Base-by-base conservation (phyloP, 805 yeast species). In the Teunomyces lycoperdinae region DNA sequence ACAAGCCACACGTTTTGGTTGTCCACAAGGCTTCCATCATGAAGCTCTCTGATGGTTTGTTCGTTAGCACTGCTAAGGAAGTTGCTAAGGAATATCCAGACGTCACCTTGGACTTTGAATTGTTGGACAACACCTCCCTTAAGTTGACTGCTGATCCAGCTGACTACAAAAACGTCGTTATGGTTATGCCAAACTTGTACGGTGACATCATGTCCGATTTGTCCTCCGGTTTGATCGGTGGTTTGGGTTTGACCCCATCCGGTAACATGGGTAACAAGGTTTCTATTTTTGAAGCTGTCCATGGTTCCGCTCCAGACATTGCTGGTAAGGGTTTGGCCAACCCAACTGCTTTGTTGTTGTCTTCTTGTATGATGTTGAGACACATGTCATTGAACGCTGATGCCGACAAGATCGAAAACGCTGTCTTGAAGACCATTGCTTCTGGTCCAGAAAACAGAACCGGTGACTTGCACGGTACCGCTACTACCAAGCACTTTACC, bases 211-310 rank as follows among this genome's bases (percentile, higher is more conserved):
- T 94, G 86, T 92, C 98, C 56, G 99, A 94, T 74, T 79, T 94
- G 72, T 89, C 96, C 60, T 88, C 97, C 50, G 99, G 99, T 76
- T 80, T 94, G 66, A 95, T 95, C 58, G 99, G 99, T 70, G 98
- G 99, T 68, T 83, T 92, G 66, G 99, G 99, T 76, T 83, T 94
- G 71, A 94, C 99, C 53, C 99, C 99, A 58, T 89, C 97, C 51
- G 99, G 97, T 71, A 94, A 94, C 84, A 94, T 94, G 91, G 99
- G 99, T 79, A 89, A 89, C 80, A 85, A 88, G 70, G 96, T 92
- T 55, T 89, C 97, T 48, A 92, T 94, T 69, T 94, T 94, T 71
- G 99, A 94, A 83, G 99, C 99, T 56, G 99, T 94, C 66, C 99
- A 94, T 73, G 99, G 99, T 71, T 91, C 98, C 50, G 99, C 99